Conservation (phyloP, 1,284 basidiomycete species). For the Pyrrhoderma noxium region DNA sequence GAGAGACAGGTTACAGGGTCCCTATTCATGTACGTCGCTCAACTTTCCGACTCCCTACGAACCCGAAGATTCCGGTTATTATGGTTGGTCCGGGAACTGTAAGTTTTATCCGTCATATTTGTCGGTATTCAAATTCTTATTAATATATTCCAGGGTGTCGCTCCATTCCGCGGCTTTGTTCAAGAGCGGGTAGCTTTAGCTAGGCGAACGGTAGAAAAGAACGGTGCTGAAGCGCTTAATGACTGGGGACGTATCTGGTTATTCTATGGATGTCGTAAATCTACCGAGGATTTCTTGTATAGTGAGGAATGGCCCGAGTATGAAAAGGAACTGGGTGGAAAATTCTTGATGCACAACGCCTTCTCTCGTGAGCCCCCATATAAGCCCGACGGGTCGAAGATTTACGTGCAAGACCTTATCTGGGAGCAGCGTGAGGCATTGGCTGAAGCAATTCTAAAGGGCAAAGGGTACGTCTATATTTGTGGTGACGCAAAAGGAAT, state of each 20-base stretch:
- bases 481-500: conserved; percentile 97
- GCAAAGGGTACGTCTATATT: conserved; percentile 91
- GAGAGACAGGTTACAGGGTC: conserved; percentile 67
- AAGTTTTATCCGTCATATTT: conserved; percentile 29
- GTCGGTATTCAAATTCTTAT: background rate
- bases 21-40: conserved; percentile 94
- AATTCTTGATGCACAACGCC: conserved; percentile 83
- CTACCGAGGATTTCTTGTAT: conserved; percentile 89
- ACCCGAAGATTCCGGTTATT: conserved; percentile 96
- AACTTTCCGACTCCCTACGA: conserved; percentile 94
- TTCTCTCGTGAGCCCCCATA: conserved; percentile 83
- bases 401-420: conserved; percentile 96
- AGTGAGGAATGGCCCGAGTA: conserved; percentile 93
- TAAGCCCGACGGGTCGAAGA: conserved; percentile 89
- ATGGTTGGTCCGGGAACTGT: conserved; percentile 99
- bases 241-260: conserved; percentile 95
- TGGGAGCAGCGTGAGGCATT: conserved; percentile 79
- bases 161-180: conserved; percentile 97
- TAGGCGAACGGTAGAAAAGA: conserved; percentile 89
- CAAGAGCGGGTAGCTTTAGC: conserved; percentile 96
- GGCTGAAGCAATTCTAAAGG: conserved; percentile 83
- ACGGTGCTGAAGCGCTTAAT: conserved; percentile 81
- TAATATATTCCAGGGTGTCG: conserved; percentile 65
- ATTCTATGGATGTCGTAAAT: conserved; percentile 92
- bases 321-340: conserved; percentile 78